phyloP scores from a whole-genome alignment of 176 grass and related monocot species.

The Hyparrhenia diplandra region DNA sequence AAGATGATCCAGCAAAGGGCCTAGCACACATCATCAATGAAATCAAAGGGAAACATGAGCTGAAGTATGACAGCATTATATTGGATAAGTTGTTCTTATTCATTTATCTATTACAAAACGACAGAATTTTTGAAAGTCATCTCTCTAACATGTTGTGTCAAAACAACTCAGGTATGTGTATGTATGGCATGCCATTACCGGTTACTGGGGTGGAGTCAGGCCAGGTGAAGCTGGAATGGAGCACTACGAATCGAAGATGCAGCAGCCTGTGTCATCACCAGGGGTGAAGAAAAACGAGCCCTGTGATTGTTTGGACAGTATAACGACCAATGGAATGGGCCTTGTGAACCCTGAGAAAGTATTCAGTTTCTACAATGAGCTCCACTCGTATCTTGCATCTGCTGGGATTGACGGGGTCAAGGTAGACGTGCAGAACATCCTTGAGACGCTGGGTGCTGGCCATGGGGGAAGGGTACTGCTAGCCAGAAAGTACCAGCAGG shows the following conservation, averaged over 20 bases:
- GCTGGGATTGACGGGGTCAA: constrained; percentile 80
- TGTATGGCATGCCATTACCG: constrained; percentile 83
- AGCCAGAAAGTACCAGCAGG: constrained; percentile 80
- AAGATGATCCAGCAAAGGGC: constrained; percentile 65
- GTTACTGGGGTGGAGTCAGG: constrained; percentile 88
- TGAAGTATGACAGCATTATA: constrained; percentile 44
- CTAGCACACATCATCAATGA: constrained; percentile 50
- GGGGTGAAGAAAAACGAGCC: constrained; percentile 59
- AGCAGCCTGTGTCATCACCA: constrained; percentile 55
- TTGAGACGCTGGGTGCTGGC: constrained; percentile 72
- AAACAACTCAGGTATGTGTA: constrained; percentile 61
- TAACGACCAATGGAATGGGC: constrained; percentile 61
- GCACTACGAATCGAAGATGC: constrained; percentile 68
- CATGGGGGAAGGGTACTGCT: constrained; percentile 69
- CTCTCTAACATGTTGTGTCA: neutral
- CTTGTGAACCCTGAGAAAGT: constrained; percentile 77
- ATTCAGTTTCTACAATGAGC: constrained; percentile 72
- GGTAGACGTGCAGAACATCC: constrained; percentile 86
- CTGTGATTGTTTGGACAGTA: constrained; percentile 49
- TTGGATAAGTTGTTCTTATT: neutral
- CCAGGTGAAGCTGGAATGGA: constrained; percentile 49
- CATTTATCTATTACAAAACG: neutral
- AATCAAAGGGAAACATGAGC: constrained; percentile 66
- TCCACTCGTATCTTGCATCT: constrained; percentile 70
- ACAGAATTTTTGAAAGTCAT: neutral